phyloP scores from a whole-genome alignment of 768 basidiomycete species.

The Glaciozyma antarctica region DNA sequence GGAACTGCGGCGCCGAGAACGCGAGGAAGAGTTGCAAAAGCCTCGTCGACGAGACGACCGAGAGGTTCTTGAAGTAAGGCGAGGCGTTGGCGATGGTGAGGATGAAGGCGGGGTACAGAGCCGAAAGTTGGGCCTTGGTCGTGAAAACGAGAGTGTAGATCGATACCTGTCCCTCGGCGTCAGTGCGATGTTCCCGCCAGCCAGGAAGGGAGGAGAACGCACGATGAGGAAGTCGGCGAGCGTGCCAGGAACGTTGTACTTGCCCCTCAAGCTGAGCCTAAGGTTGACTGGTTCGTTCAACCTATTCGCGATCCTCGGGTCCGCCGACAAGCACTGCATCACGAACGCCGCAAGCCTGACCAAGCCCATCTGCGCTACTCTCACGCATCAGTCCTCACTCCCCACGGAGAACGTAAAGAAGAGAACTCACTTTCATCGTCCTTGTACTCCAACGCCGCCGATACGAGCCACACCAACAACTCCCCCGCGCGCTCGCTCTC shows the following conservation, averaged over 20 bases:
- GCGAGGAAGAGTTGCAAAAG: conserved; percentile 82
- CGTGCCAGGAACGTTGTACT: conserved; percentile 12
- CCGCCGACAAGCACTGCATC: conserved; percentile 80
- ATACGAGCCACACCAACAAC: conserved; percentile 12
- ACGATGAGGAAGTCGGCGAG: conserved; percentile 48
- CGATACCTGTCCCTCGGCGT: conserved; percentile 46
- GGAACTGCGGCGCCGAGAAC: conserved; percentile 78
- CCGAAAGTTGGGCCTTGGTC: conserved; percentile 66
- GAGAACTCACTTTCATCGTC: conserved; percentile 54
- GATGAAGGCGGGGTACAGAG: conserved; percentile 82
- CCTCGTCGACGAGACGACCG: conserved; percentile 68
- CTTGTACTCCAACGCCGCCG: conserved; percentile 58
- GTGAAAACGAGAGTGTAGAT: conserved; percentile 84
- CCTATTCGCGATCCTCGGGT: conserved; percentile 58
- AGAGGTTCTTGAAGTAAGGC: conserved; percentile 72
- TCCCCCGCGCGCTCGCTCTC: conserved; percentile 1
- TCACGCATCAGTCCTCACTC: not conserved
- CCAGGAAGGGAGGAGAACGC: conserved; percentile 29
- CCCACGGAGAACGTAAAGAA: not conserved
- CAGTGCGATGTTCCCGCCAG: not conserved
- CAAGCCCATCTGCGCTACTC: conserved; percentile 60
- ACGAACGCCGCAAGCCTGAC: conserved; percentile 84
- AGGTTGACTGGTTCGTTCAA: conserved; percentile 7
- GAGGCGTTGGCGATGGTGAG: conserved; percentile 82
- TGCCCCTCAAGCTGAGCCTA: conserved; percentile 2